These are phyloP conservation scores for Quercus mongolica DNA, from an alignment of 306 rosid species.

Conservation along the genomic window DNA sequence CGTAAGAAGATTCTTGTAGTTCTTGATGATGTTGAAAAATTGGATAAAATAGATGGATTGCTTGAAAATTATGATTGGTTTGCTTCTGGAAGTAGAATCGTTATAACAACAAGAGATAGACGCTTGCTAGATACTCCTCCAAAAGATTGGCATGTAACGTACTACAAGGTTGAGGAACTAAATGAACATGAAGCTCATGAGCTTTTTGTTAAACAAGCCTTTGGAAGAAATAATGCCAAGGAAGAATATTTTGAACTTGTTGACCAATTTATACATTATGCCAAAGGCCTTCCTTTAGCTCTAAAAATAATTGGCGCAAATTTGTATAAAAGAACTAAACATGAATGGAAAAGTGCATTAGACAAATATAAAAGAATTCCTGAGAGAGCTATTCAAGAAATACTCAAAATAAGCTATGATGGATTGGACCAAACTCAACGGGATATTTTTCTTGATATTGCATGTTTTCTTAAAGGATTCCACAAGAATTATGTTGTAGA, in stretches of 20 bases:
- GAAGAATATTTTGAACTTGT: not conserved
- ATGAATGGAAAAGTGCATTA: conserved; percentile 15
- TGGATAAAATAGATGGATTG: not conserved
- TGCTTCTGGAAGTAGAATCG: conserved; percentile 5
- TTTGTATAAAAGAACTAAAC: not conserved
- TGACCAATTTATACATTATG: not conserved
- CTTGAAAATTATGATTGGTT: not conserved
- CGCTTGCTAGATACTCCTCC: not conserved
- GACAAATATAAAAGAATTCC: not conserved
- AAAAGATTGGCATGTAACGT: not conserved
- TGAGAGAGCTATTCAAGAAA: not conserved
- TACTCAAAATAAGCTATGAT: not conserved
- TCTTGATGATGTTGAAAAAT: not conserved
- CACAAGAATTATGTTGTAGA: not conserved
- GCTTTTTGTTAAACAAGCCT: not conserved
- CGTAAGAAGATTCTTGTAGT: not conserved
- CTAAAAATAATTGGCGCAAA: not conserved
- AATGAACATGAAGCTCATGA: not conserved
- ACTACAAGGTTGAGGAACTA: not conserved
- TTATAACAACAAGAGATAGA: not conserved
- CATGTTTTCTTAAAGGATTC: conserved; percentile 18
- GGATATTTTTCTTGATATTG: conserved; percentile 15
- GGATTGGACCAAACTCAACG: not conserved
- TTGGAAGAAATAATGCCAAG: not conserved
- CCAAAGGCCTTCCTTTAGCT: not conserved